Conservation (phyloP, 768 basidiomycete genomes). For the Panellus pusillus region DNA sequence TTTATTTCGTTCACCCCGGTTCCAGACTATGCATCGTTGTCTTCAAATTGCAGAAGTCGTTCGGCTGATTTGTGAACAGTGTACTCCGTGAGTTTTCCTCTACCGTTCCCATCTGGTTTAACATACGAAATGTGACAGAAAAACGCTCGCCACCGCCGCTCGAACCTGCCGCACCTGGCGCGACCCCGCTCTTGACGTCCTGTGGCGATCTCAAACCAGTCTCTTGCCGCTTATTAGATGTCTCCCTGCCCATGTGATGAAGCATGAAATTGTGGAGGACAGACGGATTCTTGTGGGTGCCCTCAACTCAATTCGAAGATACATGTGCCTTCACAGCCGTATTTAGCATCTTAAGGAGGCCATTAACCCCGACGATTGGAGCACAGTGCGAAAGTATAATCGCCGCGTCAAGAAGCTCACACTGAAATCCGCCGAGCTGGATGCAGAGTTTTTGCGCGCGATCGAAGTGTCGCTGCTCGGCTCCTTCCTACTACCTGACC, state of each 20-base stretch:
- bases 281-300: no score
- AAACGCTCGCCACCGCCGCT: not conserved
- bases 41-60: not conserved
- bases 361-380: no score
- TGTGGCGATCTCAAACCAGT: not conserved
- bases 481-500: not conserved
- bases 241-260: not conserved
- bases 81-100: no score
- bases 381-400: no score
- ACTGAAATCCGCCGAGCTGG: no score
- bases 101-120: no score
- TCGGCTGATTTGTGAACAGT: not conserved
- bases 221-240: not conserved
- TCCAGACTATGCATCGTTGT: not conserved
- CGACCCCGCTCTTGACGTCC: not conserved
- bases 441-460: no score
- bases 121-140: not conserved
- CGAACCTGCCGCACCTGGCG: not conserved
- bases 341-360: no score
- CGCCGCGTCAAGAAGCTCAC: no score
- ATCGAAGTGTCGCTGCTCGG: not conserved
- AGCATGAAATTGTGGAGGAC: not conserved
- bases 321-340: no score
- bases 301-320: no score
- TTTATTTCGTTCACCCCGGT: no score